Percentiles rank a stretch among this genome's conserved stretches.
Conservation (phyloP, 1,284 basidiomycete genomes). For the Pholiota adiposa region DNA sequence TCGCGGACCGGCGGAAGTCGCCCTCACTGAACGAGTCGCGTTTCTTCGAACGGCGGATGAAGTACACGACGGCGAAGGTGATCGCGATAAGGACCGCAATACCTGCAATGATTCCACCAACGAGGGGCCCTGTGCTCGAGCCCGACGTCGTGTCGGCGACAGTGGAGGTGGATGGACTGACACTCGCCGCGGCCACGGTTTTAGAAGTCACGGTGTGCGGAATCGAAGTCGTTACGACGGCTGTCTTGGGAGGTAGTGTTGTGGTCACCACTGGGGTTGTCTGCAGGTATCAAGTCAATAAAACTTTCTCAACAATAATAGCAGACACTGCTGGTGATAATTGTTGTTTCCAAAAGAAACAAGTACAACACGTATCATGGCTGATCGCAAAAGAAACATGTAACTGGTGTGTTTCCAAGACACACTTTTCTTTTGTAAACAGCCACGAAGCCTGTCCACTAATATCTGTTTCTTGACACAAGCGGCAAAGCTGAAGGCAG, state of each 20-base stretch:
- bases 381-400: too few relatives aligned
- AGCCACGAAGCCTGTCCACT: too few relatives aligned
- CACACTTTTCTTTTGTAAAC: too few relatives aligned
- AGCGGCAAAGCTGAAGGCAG: too few relatives aligned
- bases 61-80: constrained; percentile 52
- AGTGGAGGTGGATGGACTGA: neutral
- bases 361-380: too few relatives aligned
- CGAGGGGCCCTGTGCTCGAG: constrained; percentile 43
- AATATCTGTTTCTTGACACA: too few relatives aligned
- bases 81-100: constrained; percentile 55
- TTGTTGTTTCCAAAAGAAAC: too few relatives aligned
- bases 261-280: neutral
- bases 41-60: constrained; percentile 54
- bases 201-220: constrained; percentile 7
- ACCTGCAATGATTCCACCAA: constrained; percentile 63
- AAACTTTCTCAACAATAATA: too few relatives aligned
- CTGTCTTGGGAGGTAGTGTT: constrained; percentile 4
- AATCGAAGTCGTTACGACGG: constrained; percentile 10
- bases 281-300: neutral
- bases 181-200: constrained; percentile 5
- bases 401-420: too few relatives aligned
- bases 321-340: too few relatives aligned
- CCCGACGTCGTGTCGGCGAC: constrained; percentile 14
- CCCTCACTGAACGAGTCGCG: constrained; percentile 52
- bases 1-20: constrained; percentile 64